Conservation (phyloP, 2,329 filamentous ascomycete species). For the Neoarthrinium moseri region DNA sequence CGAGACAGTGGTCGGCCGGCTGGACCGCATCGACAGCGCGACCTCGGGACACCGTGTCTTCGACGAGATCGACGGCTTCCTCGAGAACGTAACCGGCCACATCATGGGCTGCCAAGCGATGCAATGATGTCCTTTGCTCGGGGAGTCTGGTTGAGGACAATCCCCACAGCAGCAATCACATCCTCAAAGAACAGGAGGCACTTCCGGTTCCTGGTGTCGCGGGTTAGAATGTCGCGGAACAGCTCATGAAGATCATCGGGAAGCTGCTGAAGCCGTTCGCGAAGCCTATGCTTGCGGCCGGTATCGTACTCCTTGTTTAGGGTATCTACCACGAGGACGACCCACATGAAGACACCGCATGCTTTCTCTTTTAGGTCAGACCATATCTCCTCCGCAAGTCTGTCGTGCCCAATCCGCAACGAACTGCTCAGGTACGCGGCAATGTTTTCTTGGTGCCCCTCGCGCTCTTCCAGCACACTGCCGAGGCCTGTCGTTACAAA, state of each 20-base stretch:
- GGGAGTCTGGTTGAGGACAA: too few species aligned
- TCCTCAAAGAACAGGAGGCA: conserved; percentile 25
- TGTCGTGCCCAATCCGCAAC: conserved; percentile 18
- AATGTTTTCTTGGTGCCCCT: conserved; percentile 23
- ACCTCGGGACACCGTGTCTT: too few species aligned
- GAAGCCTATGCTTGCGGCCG: conserved; percentile 29
- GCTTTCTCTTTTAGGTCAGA: conserved; percentile 32
- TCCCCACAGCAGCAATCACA: too few species aligned
- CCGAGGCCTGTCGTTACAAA: conserved; percentile 21
- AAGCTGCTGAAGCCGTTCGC: conserved; percentile 33
- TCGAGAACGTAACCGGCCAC: too few species aligned
- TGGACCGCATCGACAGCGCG: too few species aligned
- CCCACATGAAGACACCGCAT: conserved; percentile 43
- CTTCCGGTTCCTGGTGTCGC: conserved; percentile 30
- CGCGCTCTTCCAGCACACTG: conserved; percentile 23
- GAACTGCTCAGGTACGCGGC: conserved; percentile 25
- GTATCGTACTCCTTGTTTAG: conserved; percentile 38
- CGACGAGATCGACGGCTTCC: too few species aligned
- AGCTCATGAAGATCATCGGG: conserved; percentile 35
- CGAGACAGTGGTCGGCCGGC: too few species aligned
- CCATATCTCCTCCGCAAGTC: conserved; percentile 15
- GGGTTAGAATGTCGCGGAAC: conserved; percentile 38
- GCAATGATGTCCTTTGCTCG: too few species aligned
- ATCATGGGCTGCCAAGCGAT: too few species aligned
- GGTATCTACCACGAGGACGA: conserved; percentile 39